phyloP scores from a whole-genome alignment of 306 rosid species.

The Glycine tomentella region DNA sequence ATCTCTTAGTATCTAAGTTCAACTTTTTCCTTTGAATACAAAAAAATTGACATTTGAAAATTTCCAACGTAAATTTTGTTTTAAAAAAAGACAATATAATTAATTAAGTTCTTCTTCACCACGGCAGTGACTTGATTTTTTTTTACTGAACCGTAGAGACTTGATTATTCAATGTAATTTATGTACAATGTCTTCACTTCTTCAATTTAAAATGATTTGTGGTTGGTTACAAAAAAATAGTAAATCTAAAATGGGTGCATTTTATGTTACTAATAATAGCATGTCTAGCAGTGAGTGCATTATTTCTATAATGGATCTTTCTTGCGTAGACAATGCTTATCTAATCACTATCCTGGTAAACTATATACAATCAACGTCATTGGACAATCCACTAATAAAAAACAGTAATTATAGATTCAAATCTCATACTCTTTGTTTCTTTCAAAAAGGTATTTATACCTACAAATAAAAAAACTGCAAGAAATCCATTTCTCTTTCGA shows the following conservation, averaged over 20 bases:
- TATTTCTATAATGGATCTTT: not conserved
- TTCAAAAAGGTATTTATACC: not conserved
- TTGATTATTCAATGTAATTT: not conserved
- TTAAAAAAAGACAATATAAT: no score
- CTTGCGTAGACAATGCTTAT: not conserved
- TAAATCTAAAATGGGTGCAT: not conserved
- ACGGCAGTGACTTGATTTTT: no score
- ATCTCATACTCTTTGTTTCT: not conserved
- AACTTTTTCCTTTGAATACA: no score
- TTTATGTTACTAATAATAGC: constrained; percentile 14
- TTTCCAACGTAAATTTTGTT: no score
- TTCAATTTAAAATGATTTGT: not conserved
- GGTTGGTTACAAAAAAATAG: not conserved
- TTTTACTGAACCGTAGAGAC: no score
- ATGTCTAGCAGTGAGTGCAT: not conserved
- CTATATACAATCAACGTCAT: not conserved
- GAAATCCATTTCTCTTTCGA: not conserved
- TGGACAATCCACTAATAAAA: not conserved
- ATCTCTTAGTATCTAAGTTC: no score
- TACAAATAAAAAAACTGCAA: not conserved
- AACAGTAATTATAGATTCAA: constrained; percentile 1
- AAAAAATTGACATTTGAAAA: no score
- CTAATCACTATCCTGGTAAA: not conserved
- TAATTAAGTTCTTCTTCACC: no score
- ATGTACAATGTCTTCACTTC: not conserved